phyloP scores from a whole-genome alignment of 805 yeast species.

The Lachancea nothofagi region DNA sequence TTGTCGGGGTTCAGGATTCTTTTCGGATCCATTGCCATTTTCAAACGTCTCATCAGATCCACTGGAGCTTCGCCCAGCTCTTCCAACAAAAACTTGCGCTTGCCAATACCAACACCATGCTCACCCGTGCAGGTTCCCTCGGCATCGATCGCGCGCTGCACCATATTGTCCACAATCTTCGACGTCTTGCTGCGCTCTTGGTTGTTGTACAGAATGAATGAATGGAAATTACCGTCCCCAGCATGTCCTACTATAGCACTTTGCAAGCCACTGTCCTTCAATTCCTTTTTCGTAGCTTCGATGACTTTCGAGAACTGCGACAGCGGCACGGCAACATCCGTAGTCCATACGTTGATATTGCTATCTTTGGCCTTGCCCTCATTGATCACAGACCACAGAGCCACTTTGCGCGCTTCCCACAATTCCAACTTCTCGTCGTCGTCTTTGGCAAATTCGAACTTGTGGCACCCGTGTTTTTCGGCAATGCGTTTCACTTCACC shows the following conservation, averaged over 20 bases:
- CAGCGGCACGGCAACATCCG: slow-evolving; percentile 81
- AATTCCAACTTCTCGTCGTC: slow-evolving; percentile 60
- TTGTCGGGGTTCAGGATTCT: slow-evolving; percentile 75
- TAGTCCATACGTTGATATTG: slow-evolving; percentile 57
- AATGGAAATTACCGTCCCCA: slow-evolving; percentile 81
- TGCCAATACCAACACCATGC: slow-evolving; percentile 82
- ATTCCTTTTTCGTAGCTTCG: slow-evolving; percentile 52
- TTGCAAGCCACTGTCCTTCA: slow-evolving; percentile 46
- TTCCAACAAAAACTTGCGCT: slow-evolving; percentile 50
- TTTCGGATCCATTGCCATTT: slow-evolving; percentile 68
- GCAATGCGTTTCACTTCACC: slow-evolving; percentile 47
- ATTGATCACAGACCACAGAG: slow-evolving; percentile 59
- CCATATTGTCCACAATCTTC: slow-evolving; percentile 53
- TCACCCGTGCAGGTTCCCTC: slow-evolving; percentile 88
- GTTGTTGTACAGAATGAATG: slow-evolving; percentile 54
- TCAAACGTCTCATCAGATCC: slow-evolving; percentile 66
- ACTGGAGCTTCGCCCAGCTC: slow-evolving; percentile 69
- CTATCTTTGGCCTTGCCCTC: slow-evolving; percentile 50
- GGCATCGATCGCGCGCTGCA: slow-evolving; percentile 54
- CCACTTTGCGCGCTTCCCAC: slow-evolving; percentile 74
- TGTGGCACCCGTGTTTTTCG: slow-evolving; percentile 45
- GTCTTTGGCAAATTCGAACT: slow-evolving; percentile 58
- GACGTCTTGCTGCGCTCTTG: slow-evolving; percentile 44
- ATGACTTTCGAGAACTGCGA: slow-evolving; percentile 61
- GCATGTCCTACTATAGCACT: slow-evolving; percentile 72